A percentile compares a stretch with the other conserved stretches of the same genome.
phyloP scores from a whole-genome alignment of 805 yeast species.

The Ogataea pini region DNA sequence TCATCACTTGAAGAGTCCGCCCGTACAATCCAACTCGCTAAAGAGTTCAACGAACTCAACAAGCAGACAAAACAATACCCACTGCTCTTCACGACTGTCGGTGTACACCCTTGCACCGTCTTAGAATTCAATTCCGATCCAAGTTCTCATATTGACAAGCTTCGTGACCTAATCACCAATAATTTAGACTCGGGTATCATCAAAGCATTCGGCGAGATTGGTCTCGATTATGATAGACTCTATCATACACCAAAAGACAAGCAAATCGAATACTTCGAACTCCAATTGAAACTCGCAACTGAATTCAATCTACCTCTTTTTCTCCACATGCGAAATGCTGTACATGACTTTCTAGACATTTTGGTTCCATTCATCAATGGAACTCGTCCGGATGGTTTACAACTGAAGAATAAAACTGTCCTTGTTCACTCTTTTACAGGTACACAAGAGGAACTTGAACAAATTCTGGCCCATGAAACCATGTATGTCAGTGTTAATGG shows the following conservation, averaged over 20 bases:
- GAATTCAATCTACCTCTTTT: slow-evolving; percentile 73
- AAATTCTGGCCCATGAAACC: slow-evolving; percentile 52
- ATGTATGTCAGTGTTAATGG: slow-evolving; percentile 87
- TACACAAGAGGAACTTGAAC: slow-evolving; percentile 57
- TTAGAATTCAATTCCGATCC: slow-evolving; percentile 45
- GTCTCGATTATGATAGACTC: slow-evolving; percentile 90
- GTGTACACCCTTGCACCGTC: slow-evolving; percentile 95
- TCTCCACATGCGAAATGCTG: slow-evolving; percentile 85
- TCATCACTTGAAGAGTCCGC: slow-evolving; percentile 68
- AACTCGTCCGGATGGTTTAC: slow-evolving; percentile 34
- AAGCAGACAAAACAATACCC: slow-evolving; percentile 28
- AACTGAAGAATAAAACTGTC: slow-evolving; percentile 49
- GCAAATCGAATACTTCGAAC: slow-evolving; percentile 67
- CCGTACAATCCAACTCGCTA: slow-evolving; percentile 59
- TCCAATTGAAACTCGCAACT: slow-evolving; percentile 68
- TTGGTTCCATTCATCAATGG: slow-evolving; percentile 60
- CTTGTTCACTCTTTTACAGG: slow-evolving; percentile 98
- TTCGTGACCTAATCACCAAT: slow-evolving; percentile 49
- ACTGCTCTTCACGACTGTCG: slow-evolving; percentile 67
- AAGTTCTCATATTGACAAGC: slow-evolving; percentile 45
- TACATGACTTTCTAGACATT: slow-evolving; percentile 71
- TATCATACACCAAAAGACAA: slow-evolving; percentile 68
- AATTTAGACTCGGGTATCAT: slow-evolving; percentile 56
- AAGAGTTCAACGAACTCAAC: slow-evolving; percentile 13
- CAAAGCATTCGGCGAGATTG: slow-evolving; percentile 92